phyloP scores from a whole-genome alignment of 2,329 filamentous ascomycete genomes.

The Diaporthe aspalathi region DNA sequence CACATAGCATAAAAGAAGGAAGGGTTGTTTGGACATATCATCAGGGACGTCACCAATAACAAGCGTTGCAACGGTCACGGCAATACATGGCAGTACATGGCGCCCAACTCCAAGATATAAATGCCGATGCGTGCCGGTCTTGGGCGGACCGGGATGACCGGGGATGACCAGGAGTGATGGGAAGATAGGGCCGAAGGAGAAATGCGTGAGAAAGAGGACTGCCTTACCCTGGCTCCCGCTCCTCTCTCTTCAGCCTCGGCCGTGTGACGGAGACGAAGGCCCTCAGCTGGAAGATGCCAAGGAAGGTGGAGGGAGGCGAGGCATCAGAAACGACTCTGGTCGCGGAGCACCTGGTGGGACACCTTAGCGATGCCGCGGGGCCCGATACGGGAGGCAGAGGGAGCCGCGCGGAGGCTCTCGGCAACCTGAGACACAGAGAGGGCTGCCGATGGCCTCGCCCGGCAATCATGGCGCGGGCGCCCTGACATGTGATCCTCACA shows the following conservation, averaged over 20 bases:
- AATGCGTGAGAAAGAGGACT: neutral
- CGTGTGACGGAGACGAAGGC: slow-evolving; percentile 34
- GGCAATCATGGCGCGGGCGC: slow-evolving; percentile 15
- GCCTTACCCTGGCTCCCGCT: slow-evolving; percentile 37
- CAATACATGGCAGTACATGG: neutral
- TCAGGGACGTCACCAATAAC: neutral
- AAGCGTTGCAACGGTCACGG: neutral
- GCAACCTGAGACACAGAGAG: slow-evolving; percentile 16
- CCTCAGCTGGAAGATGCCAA: slow-evolving; percentile 23
- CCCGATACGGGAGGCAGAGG: neutral
- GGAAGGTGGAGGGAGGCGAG: neutral
- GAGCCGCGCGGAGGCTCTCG: neutral
- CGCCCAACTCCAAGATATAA: neutral
- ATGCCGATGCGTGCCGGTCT: neutral
- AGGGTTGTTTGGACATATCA: neutral
- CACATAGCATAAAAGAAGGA: neutral
- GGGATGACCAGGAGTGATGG: neutral
- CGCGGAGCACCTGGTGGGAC: neutral
- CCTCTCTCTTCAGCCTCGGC: slow-evolving; percentile 26
- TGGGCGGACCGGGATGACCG: slow-evolving; percentile 6
- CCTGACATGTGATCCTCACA: slow-evolving; percentile 34
- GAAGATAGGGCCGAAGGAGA: neutral
- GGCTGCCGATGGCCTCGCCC: slow-evolving; percentile 17
- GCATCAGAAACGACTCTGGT: slow-evolving; percentile 5
- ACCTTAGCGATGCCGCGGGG: neutral